Evolutionary conservation across 148 eudicot genomes (phyloP), one percentile per base, ranked within the genome.

Genomic region (Rheum nobile): DNA sequence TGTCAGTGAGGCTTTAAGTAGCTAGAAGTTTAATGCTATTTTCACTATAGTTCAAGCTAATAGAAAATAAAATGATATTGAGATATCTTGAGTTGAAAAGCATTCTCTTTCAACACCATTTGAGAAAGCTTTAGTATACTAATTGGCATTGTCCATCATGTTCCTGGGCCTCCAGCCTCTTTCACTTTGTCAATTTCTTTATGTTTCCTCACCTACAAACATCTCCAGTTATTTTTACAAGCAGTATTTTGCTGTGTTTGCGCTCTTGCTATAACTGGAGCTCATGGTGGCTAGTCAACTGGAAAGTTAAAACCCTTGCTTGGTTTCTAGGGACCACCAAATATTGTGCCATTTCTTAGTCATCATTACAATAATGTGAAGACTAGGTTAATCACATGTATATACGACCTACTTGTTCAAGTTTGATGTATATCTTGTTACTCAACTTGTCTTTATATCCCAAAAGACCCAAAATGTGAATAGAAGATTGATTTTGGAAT

Each of bases 201-300:
- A 2, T 8, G 3, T 21, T 22, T 54, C 26, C 21, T 5, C 61
- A 54, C 29, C 61, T 54, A 22, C 22, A 21, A 54, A 54, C 14
- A 54, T 54, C 63, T 61, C 10, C 19, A 29, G 19, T 13, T 41
- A 41, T 61, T 39, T 76, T 47, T 72, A n/a, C 5, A 44, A 84
- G 83, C 91, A 92, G 98, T 89, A 79, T 94, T 94, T 77, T 94
- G 98, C 81, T 94, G 98, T 76, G 89, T 94, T 72, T 93, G 85
- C 63, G 97, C 98, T 61, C 97, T 94, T 76, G 97, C 98, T 44
- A 88, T 94, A 77, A 89, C 88, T 50, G 96, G 97, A 75, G 82
- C 91, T 76, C 81, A n/a, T n/a, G n/a, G n/a, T n/a, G n/a, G n/a
- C n/a, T n/a, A n/a, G n/a, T n/a, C n/a, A n/a, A n/a, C n/a, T n/a